These are phyloP conservation scores for Aureobasidium sp. DNA, from an alignment of 2,329 filamentous ascomycete species.

Conservation along the genomic window DNA sequence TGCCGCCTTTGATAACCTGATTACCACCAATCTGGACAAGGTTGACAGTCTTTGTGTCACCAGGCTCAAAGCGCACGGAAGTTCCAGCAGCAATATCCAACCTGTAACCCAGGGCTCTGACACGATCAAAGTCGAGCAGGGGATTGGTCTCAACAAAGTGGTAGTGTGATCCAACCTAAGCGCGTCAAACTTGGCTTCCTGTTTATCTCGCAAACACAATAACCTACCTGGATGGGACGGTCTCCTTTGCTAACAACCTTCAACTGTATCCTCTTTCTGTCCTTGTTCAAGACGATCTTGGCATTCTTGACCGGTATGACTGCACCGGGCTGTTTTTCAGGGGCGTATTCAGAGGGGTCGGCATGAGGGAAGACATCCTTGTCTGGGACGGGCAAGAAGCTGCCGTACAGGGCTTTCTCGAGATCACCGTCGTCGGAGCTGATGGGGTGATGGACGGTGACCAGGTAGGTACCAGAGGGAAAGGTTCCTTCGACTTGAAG, in stretches of 20 bases:
- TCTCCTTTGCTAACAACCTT: conserved; percentile 81
- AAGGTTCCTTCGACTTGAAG: conserved; percentile 95
- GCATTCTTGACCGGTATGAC: conserved; percentile 61
- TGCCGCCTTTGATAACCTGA: conserved; percentile 75
- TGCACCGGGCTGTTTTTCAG: conserved; percentile 66
- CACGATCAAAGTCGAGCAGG: conserved; percentile 77
- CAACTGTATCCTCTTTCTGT: conserved; percentile 63
- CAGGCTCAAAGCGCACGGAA: conserved; percentile 87
- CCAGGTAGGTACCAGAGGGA: conserved; percentile 79
- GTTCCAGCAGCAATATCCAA: conserved; percentile 88
- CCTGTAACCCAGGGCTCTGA: conserved; percentile 71
- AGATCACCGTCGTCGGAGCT: conserved; percentile 78
- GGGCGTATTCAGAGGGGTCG: conserved; percentile 56
- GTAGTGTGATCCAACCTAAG: conserved; percentile 76
- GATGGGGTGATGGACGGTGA: conserved; percentile 89
- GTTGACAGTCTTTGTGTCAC: conserved; percentile 81
- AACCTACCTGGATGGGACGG: conserved; percentile 68
- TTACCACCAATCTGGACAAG: conserved; percentile 81
- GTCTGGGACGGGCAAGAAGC: conserved; percentile 74
- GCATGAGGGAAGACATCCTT: conserved; percentile 54
- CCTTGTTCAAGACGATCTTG: conserved; percentile 62
- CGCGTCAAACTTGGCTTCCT: not conserved
- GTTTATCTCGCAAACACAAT: not conserved
- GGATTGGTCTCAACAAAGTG: conserved; percentile 96
- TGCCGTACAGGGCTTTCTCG: conserved; percentile 79